Conservation (phyloP, 2,329 filamentous ascomycete genomes). For the Talaromyces sp. region DNA sequence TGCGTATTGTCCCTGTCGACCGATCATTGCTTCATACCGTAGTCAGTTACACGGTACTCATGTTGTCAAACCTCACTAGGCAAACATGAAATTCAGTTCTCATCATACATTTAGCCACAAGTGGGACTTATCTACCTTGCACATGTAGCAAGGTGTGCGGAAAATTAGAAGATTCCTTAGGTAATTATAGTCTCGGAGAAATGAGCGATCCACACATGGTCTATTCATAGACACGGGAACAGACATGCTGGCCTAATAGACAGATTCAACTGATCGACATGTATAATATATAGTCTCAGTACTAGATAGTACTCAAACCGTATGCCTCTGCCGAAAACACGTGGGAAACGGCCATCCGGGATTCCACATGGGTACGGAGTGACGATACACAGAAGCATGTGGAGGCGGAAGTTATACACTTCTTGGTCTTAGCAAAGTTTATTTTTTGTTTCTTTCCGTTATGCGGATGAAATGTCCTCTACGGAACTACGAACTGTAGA, state of each 20-base stretch:
- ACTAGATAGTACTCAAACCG: background rate
- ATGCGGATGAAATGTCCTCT: background rate
- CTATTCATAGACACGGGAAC: too few species aligned
- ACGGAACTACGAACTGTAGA: too few species aligned
- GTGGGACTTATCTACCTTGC: background rate
- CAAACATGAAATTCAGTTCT: background rate
- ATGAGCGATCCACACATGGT: background rate
- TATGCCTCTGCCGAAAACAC: background rate
- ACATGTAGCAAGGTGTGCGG: background rate
- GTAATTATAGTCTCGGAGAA: background rate
- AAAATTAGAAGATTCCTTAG: background rate
- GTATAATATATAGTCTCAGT: background rate
- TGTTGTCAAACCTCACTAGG: background rate
- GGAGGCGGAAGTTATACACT: background rate
- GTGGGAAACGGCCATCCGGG: background rate
- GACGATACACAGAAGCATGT: background rate
- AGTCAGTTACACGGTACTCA: background rate
- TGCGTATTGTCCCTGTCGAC: background rate
- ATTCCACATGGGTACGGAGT: background rate
- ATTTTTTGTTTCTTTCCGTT: background rate
- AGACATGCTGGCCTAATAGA: background rate
- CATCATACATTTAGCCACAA: background rate
- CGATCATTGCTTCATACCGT: background rate
- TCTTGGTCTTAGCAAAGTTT: background rate
- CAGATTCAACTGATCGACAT: background rate